phyloP scores from a whole-genome alignment of 306 rosid species.

The Canavalia gladiata region DNA sequence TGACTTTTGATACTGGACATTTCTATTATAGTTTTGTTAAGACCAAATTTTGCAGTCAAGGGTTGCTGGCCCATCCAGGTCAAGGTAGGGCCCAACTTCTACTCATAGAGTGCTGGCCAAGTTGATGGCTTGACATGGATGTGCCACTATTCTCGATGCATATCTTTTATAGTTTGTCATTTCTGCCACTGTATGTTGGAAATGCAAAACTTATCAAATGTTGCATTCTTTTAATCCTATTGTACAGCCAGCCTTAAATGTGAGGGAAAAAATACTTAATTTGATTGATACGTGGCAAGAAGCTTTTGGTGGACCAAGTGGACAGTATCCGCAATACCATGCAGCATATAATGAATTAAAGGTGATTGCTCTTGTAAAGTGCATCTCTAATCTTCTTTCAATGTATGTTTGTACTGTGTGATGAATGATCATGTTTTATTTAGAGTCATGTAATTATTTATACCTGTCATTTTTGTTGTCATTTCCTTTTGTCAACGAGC shows the following conservation, averaged over 20 bases:
- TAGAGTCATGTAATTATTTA: too few relatives aligned
- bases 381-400: slow-evolving; percentile 25
- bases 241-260: slow-evolving; percentile 90
- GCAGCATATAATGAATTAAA: slow-evolving; percentile 87
- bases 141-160: background rate
- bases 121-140: background rate
- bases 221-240: slow-evolving; percentile 50
- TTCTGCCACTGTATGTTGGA: slow-evolving; percentile 19
- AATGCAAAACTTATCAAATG: slow-evolving; percentile 36
- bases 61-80: background rate
- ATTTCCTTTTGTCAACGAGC: too few relatives aligned
- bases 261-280: slow-evolving; percentile 89
- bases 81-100: background rate
- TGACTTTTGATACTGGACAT: slow-evolving; percentile 28
- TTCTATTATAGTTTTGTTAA: background rate
- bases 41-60: background rate
- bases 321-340: slow-evolving; percentile 85
- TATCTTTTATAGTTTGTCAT: slow-evolving; percentile 28
- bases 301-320: slow-evolving; percentile 87
- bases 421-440: too few relatives aligned
- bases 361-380: slow-evolving; percentile 54
- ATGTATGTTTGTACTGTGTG: background rate
- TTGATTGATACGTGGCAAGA: slow-evolving; percentile 97
- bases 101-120: background rate
- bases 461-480: too few relatives aligned